Evolutionary conservation across 495 filamentous ascomycete genomes (phyloP), one percentile per base, ranked within the genome.

Genomic region (Clavariopsis aquatica): DNA sequence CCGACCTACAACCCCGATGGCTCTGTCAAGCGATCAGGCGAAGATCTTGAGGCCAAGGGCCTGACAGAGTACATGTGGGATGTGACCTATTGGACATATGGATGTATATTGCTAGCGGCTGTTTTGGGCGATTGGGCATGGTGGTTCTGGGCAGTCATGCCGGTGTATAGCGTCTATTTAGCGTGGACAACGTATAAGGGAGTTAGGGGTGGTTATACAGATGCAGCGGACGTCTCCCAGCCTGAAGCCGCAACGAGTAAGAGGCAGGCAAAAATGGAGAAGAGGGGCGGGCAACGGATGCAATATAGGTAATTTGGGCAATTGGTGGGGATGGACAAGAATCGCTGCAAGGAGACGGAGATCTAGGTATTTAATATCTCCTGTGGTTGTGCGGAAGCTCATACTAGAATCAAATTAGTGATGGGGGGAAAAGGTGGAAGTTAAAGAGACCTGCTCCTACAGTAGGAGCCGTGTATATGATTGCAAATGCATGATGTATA

Each of bases 31-130:
- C 84, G 80, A 15, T 80, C 88, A 0, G 94, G 94, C 19, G 93
- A 98, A 74, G 94, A 98, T 74, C 82, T 98, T 24, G 87, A 90
- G 27, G 91, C 91, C 0, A 84, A 88, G 26, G 94, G 94, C 0
- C 78, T 98, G 75, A 98, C 92, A 8, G 94, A 98, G 76, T 98
- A 93, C 77, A 90, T 97, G 88, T 98, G 93, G 83, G 94, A 98
- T 78, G 82, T 96, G 26, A 79, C 97, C 34, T 98, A 96, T 81
- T 92, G 94, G 78, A 84, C 86, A 31, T 76, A 72, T 84, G 84
- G 23, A 71, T 85, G 76, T 75, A 71, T 65, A 75, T 76, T 65
- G 69, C 69, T 71, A 64, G 74, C 54, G 41, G 66, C 66, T 28
- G 73, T 75, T 38, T 45, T 72, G 13, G 76, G 76, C 19, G 72